These are phyloP conservation scores for Trichaptum fuscoviolaceum DNA, from an alignment of 768 basidiomycete genomes.

Conservation along the genomic window DNA sequence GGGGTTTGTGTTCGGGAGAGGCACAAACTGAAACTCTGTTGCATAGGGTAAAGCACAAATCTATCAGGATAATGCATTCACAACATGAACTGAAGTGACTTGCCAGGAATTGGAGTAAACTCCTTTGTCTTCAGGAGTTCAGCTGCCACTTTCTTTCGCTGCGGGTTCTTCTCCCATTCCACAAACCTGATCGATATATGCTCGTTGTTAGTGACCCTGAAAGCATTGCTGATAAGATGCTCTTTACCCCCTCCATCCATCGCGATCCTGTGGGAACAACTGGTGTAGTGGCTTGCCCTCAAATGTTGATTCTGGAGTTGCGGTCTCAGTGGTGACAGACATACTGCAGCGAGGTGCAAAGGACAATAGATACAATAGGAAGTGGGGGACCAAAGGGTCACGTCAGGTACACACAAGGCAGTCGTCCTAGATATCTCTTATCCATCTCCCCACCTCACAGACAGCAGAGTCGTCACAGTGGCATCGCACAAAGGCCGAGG, in stretches of 20 bases:
- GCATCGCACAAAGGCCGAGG: not conserved
- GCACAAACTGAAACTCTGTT: conserved; percentile 43
- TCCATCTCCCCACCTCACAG: not conserved
- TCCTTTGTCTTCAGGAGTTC: conserved; percentile 35
- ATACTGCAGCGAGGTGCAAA: not conserved
- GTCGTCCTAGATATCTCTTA: not conserved
- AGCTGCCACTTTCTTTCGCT: conserved; percentile 36
- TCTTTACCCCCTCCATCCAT: conserved; percentile 34
- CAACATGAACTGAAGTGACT: not conserved
- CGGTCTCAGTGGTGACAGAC: not conserved
- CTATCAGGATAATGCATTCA: not conserved
- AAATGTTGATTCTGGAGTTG: not conserved
- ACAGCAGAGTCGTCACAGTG: not conserved
- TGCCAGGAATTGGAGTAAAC: conserved; percentile 32
- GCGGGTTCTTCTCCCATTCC: conserved; percentile 44
- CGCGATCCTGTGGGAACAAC: conserved; percentile 33
- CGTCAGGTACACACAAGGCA: too few relatives aligned
- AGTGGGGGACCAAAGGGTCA: too few relatives aligned
- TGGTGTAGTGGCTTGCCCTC: conserved; percentile 16
- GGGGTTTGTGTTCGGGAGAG: conserved; percentile 46
- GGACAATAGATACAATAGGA: not conserved
- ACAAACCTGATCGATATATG: conserved; percentile 29
- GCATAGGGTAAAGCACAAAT: not conserved
- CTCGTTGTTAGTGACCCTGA: not conserved
- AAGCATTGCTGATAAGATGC: not conserved